Percentiles rank a stretch among this genome's conserved stretches.
These are phyloP conservation scores for Penicillium psychrofluorescens DNA, from an alignment of 495 filamentous ascomycete genomes.

Conservation along the genomic window DNA sequence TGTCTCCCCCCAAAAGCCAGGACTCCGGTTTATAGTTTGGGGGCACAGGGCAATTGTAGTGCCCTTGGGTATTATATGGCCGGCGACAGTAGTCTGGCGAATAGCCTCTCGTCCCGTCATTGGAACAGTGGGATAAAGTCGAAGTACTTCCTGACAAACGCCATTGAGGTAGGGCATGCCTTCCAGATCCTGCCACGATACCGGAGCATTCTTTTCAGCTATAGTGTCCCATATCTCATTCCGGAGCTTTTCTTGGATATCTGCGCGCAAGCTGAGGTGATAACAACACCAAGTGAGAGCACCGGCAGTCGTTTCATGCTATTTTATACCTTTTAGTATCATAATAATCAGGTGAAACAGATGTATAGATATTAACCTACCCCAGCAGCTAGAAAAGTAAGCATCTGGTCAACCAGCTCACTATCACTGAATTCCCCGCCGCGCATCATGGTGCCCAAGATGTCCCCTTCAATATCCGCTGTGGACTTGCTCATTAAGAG, in stretches of 20 bases:
- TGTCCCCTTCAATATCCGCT: slow-evolving; percentile 56
- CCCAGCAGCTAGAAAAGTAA: slow-evolving; percentile 48
- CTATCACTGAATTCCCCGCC: slow-evolving; percentile 50
- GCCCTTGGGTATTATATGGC: slow-evolving; percentile 36
- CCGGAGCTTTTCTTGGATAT: slow-evolving; percentile 38
- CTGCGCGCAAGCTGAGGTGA: slow-evolving; percentile 39
- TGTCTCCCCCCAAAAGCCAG: slow-evolving; percentile 33
- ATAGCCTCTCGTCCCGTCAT: slow-evolving; percentile 38
- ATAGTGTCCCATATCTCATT: slow-evolving; percentile 38
- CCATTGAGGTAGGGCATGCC: slow-evolving; percentile 45
- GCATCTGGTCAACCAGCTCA: slow-evolving; percentile 45
- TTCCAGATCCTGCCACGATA: slow-evolving; percentile 36
- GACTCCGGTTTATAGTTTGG: slow-evolving; percentile 32
- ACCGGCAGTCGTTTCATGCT: slow-evolving; percentile 49
- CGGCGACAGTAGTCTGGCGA: slow-evolving; percentile 36
- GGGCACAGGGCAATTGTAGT: slow-evolving; percentile 37
- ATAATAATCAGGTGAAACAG: background rate
- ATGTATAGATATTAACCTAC: slow-evolving; percentile 10
- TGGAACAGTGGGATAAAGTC: slow-evolving; percentile 44
- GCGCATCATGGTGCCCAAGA: slow-evolving; percentile 49
- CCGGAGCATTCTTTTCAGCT: slow-evolving; percentile 16
- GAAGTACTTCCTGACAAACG: slow-evolving; percentile 43
- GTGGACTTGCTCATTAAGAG: slow-evolving; percentile 50
- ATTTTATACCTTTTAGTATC: slow-evolving; percentile 4
- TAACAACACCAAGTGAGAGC: slow-evolving; percentile 48